Evolutionary conservation across 164 flowering plant species (phyloP), one percentile per base, ranked within the genome.

Genomic region (Nymphaea colorata): DNA sequence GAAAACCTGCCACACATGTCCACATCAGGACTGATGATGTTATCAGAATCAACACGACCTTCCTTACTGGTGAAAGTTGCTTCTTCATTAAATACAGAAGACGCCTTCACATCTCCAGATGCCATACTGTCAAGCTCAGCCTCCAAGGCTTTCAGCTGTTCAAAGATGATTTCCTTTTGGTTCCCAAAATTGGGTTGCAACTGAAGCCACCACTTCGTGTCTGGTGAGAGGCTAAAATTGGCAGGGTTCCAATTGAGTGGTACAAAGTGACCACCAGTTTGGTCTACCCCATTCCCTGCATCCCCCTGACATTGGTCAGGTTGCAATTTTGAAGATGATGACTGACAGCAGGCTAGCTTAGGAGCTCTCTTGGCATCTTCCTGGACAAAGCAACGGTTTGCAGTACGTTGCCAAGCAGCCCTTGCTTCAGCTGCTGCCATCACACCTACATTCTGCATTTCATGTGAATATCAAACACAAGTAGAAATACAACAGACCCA

Each of bases 341-440:
- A 79, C 61, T 82, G 86, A 76, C 87, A 84, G 71, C 79, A 81
- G 59, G 87, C 87, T 71, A 85, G 67, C 65, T 84, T 83, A 43
- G 91, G 87, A 76, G 90, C 90, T 78, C 88, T 85, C 65, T 86
- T 85, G 66, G 85, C 99, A 81, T 95, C 99, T 81, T 91, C 96
- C 75, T 92, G 97, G 55, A 88, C 94, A 75, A 94, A 87, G 75
- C 83, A 91, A 68, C 97, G 88, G 77, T 90, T 92, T 59, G 87
- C 98, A 64, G 90, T 71, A 67, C 93, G 86, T 75, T 94, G 98
- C 95, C 96, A 94, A 55, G 84, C 91, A 43, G 92, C 88, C 76
- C 99, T 88, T 69, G 96, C 96, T 81, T 95, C 99, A 67, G 96
- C 92, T 73, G 83, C 91, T 41, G 97, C 99, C 98, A 92, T 90